Base-by-base conservation (phyloP, 495 filamentous ascomycete species). In the Chaetomium tenue region DNA sequence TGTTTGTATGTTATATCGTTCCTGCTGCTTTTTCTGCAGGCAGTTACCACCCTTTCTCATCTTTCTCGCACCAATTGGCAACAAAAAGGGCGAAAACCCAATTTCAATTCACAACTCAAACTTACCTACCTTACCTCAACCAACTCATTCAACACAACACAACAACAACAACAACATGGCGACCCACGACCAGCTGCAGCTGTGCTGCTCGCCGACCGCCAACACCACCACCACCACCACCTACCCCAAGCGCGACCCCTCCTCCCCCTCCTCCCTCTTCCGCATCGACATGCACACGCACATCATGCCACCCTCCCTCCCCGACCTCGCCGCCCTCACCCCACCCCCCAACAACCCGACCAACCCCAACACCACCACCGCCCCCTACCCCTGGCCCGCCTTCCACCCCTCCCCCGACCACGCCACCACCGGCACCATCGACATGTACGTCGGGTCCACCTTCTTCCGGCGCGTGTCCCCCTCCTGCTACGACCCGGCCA, bases 221-320 rank as follows among this genome's bases (percentile, higher is more conserved):
- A 25, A 63, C 61, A 16, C 50, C 55, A 15, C 20, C 40, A 25
- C 37, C 46, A 18, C 22, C 48, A 28, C 20, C 54, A 18, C 37
- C 18, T 39, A 4, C 28, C 26, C 3, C 50, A 18, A 40, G 16
- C 40, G 40, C 16, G 11, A 50, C 60, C 55, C 20, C 9, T 60
- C 52, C 26, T 57, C 44, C 55, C 64, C 53, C 0, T 30, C 58
- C 20, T 60, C 58, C 42, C 68, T 73, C 56, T 73, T 71, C 66
- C 66, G 71, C 54, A 73, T 73, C 63, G 71, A 73, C 60, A 67
- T 73, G 66, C 71, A 73, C 71, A 73, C 71, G 8, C 71, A 73
- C 68, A 71, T 73, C 62, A 73, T 73, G 71, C 71, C 71, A 5
- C 52, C 61, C 12, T 64, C 64, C 47, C 64, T 73, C 2, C 71